Evolutionary conservation across 768 basidiomycete genomes (phyloP).

Genomic region (Tylopilus balloui): DNA sequence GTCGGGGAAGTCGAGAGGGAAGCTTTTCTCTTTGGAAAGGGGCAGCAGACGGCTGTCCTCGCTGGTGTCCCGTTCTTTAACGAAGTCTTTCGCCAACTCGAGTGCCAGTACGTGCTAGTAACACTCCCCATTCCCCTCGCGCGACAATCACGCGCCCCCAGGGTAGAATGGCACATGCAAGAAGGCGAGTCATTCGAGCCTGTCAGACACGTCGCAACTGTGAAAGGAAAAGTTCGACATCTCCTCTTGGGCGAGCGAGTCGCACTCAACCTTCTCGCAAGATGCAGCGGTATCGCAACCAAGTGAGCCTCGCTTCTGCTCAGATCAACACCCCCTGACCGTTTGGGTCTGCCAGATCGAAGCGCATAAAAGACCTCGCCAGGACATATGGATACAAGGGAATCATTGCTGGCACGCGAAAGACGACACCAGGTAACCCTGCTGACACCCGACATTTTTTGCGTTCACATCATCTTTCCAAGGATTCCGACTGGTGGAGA

Average conservation of each 20-base stretch:
- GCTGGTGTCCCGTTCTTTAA: constrained; percentile 96
- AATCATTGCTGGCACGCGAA: constrained; percentile 89
- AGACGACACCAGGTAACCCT: constrained; percentile 82
- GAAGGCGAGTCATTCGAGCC: constrained; percentile 84
- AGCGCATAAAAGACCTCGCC: constrained; percentile 75
- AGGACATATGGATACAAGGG: constrained; percentile 76
- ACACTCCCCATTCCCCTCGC: background rate
- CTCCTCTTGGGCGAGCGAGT: constrained; percentile 90
- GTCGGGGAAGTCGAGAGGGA: constrained; percentile 86
- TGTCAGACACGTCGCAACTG: constrained; percentile 83
- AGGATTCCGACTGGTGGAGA: constrained; percentile 96
- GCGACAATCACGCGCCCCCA: constrained; percentile 28
- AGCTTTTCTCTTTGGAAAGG: constrained; percentile 90
- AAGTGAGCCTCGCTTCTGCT: constrained; percentile 49
- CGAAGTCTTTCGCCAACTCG: constrained; percentile 85
- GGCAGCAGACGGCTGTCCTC: constrained; percentile 68
- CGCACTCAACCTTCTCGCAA: constrained; percentile 86
- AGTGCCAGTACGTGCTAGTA: constrained; percentile 86
- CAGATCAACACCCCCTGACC: background rate
- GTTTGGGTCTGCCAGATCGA: constrained; percentile 55
- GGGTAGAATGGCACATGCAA: constrained; percentile 89
- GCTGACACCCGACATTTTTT: background rate
- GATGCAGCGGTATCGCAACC: constrained; percentile 96
- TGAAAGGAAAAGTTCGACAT: constrained; percentile 82
- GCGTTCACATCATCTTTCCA: constrained; percentile 7